Evolutionary conservation across 2,329 filamentous ascomycete genomes (phyloP).

Genomic region (Parastagonospora avenae): DNA sequence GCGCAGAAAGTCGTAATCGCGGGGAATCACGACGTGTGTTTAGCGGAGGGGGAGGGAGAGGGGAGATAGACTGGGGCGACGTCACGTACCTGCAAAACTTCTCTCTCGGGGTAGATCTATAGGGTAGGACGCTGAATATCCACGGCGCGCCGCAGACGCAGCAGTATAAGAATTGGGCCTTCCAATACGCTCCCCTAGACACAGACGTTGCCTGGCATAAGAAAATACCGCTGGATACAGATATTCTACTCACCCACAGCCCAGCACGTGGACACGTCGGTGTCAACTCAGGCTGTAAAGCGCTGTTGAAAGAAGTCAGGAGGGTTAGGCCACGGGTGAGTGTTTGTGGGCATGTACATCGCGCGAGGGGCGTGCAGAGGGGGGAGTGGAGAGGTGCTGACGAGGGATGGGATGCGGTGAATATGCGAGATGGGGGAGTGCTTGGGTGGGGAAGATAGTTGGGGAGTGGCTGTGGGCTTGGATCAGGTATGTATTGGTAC

Average conservation of each 20-base stretch:
- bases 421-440: no score
- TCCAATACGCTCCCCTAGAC: conserved; percentile 68
- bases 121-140: conserved; percentile 62
- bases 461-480: conserved; percentile 29
- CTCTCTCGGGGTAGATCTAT: conserved; percentile 57
- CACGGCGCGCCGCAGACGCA: conserved; percentile 82
- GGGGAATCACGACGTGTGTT: conserved; percentile 75
- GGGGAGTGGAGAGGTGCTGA: conserved; percentile 12
- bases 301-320: conserved; percentile 72
- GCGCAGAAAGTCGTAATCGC: conserved; percentile 77
- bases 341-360: conserved; percentile 84
- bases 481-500: conserved; percentile 72
- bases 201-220: conserved; percentile 63
- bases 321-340: conserved; percentile 71
- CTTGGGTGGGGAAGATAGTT: no score
- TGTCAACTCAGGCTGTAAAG: conserved; percentile 65
- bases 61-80: conserved; percentile 65
- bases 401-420: no score
- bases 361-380: conserved; percentile 68
- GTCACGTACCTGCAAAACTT: conserved; percentile 75
- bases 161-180: conserved; percentile 73
- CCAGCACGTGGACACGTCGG: conserved; percentile 75
- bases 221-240: conserved; percentile 68
- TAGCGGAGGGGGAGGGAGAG: conserved; percentile 17
- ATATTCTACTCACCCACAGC: conserved; percentile 78